Base-by-base conservation (phyloP, 75 land plant species). In the Azolla pinnata region DNA sequence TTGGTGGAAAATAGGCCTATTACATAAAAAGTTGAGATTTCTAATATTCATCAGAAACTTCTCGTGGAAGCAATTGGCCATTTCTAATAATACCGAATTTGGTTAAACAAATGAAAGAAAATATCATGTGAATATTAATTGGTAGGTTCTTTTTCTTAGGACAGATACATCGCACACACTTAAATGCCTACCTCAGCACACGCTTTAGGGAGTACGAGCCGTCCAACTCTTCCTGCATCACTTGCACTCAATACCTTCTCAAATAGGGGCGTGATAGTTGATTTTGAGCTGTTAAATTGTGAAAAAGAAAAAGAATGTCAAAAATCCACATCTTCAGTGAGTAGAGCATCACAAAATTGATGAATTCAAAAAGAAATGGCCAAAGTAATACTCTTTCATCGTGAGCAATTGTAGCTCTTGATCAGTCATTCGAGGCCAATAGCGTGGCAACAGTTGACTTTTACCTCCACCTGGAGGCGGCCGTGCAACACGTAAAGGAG, bases 401-500 rank as follows among this genome's bases (percentile, higher is more conserved):
- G 95, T 75, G 40, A 91, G 72, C 74, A 79, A 79, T 54, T 88
- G 78, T 40, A 91, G 68, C 63, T 91, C 95, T 61, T 91, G 84
- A 46, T 91, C 95, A 23, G 97, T 91, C 32, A 84, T 87, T 64
- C 97, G 81, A 44, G 97, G 97, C 97, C 97, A 88, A 52, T 91
- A 91, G 4, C 95, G 77, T 18, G 95, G 97, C 44, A 91, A 83
- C 63, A 91, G 54, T 63, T 91, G 97, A 69, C 72, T 88, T 23
- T 79, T 62, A 0, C 89, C 95, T 17, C 88, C 82, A 49, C 88
- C 95, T 71, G 56, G 80, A 54, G 95, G 97, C 26, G 95, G 95
- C 29, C 95, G 77, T 38, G 95, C 88, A 40, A 88, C 77, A 21
- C 93, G 84, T 26, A 71, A 31, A 35, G 65, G 71, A 12, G 75